Evolutionary conservation across 805 yeast genomes (phyloP), one percentile per base, ranked within the genome.

Genomic region (Kodamaea laetipori): DNA sequence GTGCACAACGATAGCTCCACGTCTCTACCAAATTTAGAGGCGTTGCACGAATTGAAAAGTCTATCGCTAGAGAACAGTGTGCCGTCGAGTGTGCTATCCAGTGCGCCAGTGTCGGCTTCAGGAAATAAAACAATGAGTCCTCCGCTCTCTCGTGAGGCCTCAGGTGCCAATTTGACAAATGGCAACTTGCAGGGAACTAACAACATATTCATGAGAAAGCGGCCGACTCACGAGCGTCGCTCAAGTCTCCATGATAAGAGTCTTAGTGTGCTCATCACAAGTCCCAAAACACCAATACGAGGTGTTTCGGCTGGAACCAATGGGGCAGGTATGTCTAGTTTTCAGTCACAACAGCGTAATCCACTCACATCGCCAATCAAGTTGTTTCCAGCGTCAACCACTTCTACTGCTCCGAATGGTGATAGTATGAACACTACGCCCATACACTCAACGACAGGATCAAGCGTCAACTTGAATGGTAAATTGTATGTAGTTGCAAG

Each of bases 161-260:
- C 16, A 6, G 13, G 13, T 27, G 31, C 31, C 15, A 27, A 27
- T 27, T 12, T 27, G 31, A 27, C 24, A 21, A 21, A 8, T 8
- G 8, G 24, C 24, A 21, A 21, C 24, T 18, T 41, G 24, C 6
- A 31, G 36, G 27, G 41, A 24, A 26, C 36, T 33, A 44, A 44
- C 36, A 44, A 43, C 27, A n/a, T 39, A 11, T 47, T 47, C 18
- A 38, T 44, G 45, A 27, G 50, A 24, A 42, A 43, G 15, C 36
- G 45, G 11, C 35, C 37, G 7, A 23, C 19, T 2, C 41, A 38
- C 11, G 41, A 38, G 21, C 18, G 41, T 8, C 15, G 27, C 7
- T 26, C 40, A 13, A 37, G 40, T 21, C 27, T 12, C 21, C 33
- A 27, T 11, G 40, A 37, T 16, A 37, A 37, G 37, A 19, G 32